phyloP scores from a whole-genome alignment of 2,329 filamentous ascomycete species.

The Fusarium sp. region DNA sequence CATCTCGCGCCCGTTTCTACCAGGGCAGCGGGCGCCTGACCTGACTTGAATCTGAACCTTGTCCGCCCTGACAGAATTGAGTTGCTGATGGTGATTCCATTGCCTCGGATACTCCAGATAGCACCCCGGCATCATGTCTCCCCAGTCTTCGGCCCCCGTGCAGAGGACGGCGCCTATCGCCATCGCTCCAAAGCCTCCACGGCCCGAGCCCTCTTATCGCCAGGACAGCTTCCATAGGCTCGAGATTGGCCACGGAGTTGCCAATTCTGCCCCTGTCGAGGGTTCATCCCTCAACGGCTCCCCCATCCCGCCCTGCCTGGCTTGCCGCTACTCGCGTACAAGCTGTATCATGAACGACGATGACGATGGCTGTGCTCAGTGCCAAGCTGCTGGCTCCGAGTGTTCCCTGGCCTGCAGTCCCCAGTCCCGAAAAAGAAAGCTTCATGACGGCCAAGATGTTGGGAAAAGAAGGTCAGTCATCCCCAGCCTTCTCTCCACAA shows the following conservation, averaged over 20 bases:
- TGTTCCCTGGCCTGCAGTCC: conserved; percentile 84
- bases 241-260: conserved; percentile 62
- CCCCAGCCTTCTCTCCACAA: conserved; percentile 15
- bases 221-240: conserved; percentile 61
- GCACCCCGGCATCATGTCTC: conserved; percentile 60
- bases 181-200: conserved; percentile 71
- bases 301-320: conserved; percentile 72
- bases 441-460: conserved; percentile 72
- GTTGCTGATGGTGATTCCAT: conserved; percentile 29
- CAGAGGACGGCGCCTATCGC: conserved; percentile 73
- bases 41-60: conserved; percentile 34
- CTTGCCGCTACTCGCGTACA: conserved; percentile 78
- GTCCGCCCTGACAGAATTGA: conserved; percentile 36
- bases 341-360: conserved; percentile 82
- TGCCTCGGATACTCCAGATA: conserved; percentile 23
- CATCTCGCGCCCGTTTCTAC: conserved; percentile 41
- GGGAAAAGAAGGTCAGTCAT: conserved; percentile 77
- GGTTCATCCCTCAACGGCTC: conserved; percentile 57
- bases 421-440: conserved; percentile 82
- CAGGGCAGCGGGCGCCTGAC: conserved; percentile 42
- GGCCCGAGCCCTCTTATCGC: conserved; percentile 56
- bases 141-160: conserved; percentile 59
- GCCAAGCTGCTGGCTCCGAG: conserved; percentile 81
- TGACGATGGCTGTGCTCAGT: conserved; percentile 80
- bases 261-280: conserved; percentile 61